A percentile compares a stretch with the other conserved stretches of the same genome.
Evolutionary conservation across 768 basidiomycete genomes (phyloP).

Genomic region (Rubroboletus pulcherrimus): DNA sequence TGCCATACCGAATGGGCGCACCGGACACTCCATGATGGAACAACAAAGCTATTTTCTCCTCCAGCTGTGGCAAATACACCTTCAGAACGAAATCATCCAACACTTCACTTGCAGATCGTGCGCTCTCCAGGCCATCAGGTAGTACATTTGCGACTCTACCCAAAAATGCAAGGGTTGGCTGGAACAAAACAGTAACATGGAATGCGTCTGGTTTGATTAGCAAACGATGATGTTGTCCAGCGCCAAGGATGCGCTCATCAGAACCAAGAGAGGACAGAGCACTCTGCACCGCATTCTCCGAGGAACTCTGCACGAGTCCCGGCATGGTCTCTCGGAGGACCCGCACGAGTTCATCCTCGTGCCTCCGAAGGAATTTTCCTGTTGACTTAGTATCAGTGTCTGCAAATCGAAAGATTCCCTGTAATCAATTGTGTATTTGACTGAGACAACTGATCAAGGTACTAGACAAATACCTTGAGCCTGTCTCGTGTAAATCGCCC

Average conservation of each 20-base stretch:
- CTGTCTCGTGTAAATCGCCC: slow-evolving; percentile 77
- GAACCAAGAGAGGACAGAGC: slow-evolving; percentile 57
- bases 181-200: slow-evolving; percentile 91
- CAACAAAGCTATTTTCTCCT: slow-evolving; percentile 85
- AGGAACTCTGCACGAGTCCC: slow-evolving; percentile 74
- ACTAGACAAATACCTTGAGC: slow-evolving; percentile 53
- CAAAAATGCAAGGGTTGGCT: slow-evolving; percentile 85
- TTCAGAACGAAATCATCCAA: slow-evolving; percentile 91
- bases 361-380: slow-evolving; percentile 59
- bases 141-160: slow-evolving; percentile 66
- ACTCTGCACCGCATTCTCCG: slow-evolving; percentile 58
- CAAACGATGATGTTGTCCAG: slow-evolving; percentile 77
- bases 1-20: slow-evolving; percentile 30
- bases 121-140: slow-evolving; percentile 66
- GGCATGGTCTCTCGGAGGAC: slow-evolving; percentile 90
- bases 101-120: slow-evolving; percentile 63
- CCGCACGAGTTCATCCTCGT: slow-evolving; percentile 82
- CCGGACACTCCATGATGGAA: slow-evolving; percentile 85
- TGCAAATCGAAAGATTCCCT: slow-evolving; percentile 88
- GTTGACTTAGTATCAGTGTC: slow-evolving; percentile 81
- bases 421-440: slow-evolving; percentile 3
- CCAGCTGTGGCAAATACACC: slow-evolving; percentile 90
- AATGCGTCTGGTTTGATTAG: slow-evolving; percentile 91
- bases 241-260: slow-evolving; percentile 71
- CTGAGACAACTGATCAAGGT: neutral